phyloP scores from a whole-genome alignment of 192 early-diverging fungal species.

The Coemansia sp. region DNA sequence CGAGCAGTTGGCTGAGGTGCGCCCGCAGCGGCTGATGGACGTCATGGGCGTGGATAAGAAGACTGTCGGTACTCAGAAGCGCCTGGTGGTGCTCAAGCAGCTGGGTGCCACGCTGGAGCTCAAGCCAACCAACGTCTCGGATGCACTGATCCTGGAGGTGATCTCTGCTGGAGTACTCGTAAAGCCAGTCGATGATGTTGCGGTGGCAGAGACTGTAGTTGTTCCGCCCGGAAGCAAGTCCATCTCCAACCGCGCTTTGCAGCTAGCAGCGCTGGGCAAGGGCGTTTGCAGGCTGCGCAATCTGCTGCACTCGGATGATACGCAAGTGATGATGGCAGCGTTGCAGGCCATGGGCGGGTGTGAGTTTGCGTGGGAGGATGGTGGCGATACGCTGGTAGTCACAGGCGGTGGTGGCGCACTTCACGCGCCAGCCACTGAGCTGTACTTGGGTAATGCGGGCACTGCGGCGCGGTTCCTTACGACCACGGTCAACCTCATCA shows the following conservation, averaged over 20 bases:
- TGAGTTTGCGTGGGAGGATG: constrained; percentile 88
- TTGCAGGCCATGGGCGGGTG: constrained; percentile 89
- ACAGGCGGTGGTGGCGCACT: constrained; percentile 78
- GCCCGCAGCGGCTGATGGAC: constrained; percentile 81
- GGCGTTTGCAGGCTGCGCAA: constrained; percentile 85
- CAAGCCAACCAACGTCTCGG: constrained; percentile 81
- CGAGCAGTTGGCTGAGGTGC: constrained; percentile 65
- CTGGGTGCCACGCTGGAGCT: constrained; percentile 89
- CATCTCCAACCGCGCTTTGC: constrained; percentile 94
- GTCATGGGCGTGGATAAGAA: constrained; percentile 98
- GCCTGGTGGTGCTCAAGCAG: constrained; percentile 81
- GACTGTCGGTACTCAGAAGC: constrained; percentile 89
- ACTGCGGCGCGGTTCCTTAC: constrained; percentile 96
- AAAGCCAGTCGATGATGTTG: constrained; percentile 57
- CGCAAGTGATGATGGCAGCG: constrained; percentile 94
- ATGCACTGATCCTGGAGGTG: constrained; percentile 81
- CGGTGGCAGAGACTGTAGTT: constrained; percentile 45
- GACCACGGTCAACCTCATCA: constrained; percentile 79
- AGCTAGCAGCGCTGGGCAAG: constrained; percentile 85
- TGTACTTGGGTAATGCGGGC: constrained; percentile 97
- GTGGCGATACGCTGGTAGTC: constrained; percentile 87
- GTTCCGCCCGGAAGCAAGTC: constrained; percentile 92
- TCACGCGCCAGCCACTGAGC: constrained; percentile 71
- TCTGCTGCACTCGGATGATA: constrained; percentile 96
- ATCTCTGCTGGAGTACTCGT: constrained; percentile 79